Evolutionary conservation across 129 eudicot species (phyloP), one percentile per base, ranked within the genome.

Genomic region (Smallanthus sonchifolius): DNA sequence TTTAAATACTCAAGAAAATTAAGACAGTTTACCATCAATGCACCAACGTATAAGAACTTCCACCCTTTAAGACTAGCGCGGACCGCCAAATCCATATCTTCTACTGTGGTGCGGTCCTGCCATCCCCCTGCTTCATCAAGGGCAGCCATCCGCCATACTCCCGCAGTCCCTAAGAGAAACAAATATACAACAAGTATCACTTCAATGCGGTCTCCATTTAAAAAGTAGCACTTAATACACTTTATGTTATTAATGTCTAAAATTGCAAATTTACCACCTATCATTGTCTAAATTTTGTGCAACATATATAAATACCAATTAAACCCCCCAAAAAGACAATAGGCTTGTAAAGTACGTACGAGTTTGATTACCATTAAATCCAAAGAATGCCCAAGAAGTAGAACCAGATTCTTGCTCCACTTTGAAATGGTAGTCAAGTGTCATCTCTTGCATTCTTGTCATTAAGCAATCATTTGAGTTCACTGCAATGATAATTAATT

Each of bases 391-490:
- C 55, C 9, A 85, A 84, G 10, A 89, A n/a, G n/a, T 78, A 20
- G 97, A 91, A 17, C 97, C 95, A 3, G 82, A 90, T 91, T 91
- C 97, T 76, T 91, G 97, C 80, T 91, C 97, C 70, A 91, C 92
- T 1, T 83, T 77, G 43, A 91, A 91, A 79, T 90, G 96, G 67
- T 87, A 90, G 70, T 89, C 89, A 61, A 90, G 79, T 51, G 96
- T 85, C 96, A 91, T 91, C 73, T 91, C 97, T 84, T 91, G 97
- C 89, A 91, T 86, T 78, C 97, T 88, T 71, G 97, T 91, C 97
- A 91, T 82, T 77, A 91, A 39, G 76, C 97, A 91, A 74, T 91
- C 97, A 59, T 91, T 82, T 6, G 95, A 77, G 38, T 91, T 91
- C 43, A 91, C 97, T 91, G 91, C 43, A 81, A 67, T 38, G 77